Evolutionary conservation across 1,139 yeast species (phyloP).

Genomic region (Magnusiomyces magnusii): DNA sequence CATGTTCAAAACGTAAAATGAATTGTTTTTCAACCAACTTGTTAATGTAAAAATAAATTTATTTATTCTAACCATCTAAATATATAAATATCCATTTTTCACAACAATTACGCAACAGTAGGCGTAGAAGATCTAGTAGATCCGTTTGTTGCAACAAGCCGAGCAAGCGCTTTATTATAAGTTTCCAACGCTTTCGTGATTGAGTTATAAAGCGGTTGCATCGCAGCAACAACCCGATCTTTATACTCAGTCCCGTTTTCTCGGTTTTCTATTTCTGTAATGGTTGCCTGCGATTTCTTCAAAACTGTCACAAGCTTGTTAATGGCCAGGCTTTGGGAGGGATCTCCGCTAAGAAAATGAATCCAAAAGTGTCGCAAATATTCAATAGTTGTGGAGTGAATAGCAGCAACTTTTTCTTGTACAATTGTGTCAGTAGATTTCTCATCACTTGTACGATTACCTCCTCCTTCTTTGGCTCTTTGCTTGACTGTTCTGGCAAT

Average conservation of each 20-base stretch:
- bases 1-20: background rate
- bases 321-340: conserved; percentile 42
- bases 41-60: background rate
- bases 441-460: conserved; percentile 14
- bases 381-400: conserved; percentile 63
- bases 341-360: conserved; percentile 52
- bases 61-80: background rate
- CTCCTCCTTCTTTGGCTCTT: conserved; percentile 21
- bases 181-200: conserved; percentile 14
- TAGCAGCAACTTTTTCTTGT: conserved; percentile 30
- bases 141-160: background rate
- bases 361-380: conserved; percentile 65
- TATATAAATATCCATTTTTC: too few species aligned
- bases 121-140: conserved; percentile 1
- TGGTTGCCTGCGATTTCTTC: conserved; percentile 41
- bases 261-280: conserved; percentile 32
- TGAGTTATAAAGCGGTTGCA: conserved; percentile 13
- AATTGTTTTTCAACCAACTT: too few species aligned
- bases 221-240: conserved; percentile 10
- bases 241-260: conserved; percentile 1
- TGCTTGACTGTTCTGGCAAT: conserved; percentile 20
- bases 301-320: conserved; percentile 43
- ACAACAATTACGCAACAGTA: too few species aligned
- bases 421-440: conserved; percentile 20
- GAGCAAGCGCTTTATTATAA: conserved; percentile 13